phyloP scores from a whole-genome alignment of 192 early-diverging fungal genomes.

The Umbelopsis ramanniana region DNA sequence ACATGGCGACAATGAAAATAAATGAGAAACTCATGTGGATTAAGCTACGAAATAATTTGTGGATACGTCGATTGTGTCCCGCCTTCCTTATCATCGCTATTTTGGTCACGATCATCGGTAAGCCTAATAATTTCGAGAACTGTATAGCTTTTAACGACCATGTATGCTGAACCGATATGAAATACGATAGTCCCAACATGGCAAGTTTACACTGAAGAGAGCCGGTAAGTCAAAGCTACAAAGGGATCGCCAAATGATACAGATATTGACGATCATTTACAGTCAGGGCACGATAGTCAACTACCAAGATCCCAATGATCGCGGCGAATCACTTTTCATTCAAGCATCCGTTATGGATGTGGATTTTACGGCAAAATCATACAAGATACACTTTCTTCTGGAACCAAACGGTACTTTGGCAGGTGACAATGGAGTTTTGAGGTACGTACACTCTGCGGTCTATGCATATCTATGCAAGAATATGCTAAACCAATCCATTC shows the following conservation, averaged over 20 bases:
- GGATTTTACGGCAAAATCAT: constrained; percentile 52
- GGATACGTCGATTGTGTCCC: not conserved
- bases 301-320: constrained; percentile 33
- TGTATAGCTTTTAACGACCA: no score
- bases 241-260: not conserved
- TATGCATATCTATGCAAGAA: not conserved
- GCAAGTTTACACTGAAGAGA: constrained; percentile 39
- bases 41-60: not conserved
- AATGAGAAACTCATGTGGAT: not conserved
- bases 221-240: constrained; percentile 24
- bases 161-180: no score
- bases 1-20: not conserved
- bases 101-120: not conserved
- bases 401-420: constrained; percentile 48
- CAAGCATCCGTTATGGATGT: constrained; percentile 47
- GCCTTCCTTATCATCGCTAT: not conserved
- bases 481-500: not conserved
- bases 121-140: not conserved
- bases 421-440: constrained; percentile 44
- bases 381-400: constrained; percentile 48
- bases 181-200: constrained; percentile 30
- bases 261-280: not conserved
- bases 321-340: constrained; percentile 38
- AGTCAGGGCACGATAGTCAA: constrained; percentile 27
- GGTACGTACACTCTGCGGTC: not conserved